Base-by-base conservation (phyloP, 1,284 basidiomycete genomes). In the Apiotrichum montevideense region DNA sequence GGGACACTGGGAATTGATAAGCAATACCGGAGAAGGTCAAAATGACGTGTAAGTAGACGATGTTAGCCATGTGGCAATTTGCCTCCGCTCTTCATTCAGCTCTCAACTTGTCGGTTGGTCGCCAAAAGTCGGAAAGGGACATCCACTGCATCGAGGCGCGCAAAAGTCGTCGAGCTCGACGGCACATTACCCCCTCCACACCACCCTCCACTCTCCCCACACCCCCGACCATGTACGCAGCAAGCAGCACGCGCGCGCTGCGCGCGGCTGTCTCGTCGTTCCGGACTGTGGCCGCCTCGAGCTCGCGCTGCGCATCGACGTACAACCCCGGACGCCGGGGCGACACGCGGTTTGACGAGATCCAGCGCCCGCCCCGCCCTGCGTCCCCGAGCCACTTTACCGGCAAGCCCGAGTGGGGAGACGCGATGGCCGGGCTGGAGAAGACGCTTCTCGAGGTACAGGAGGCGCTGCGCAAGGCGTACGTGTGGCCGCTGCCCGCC, bases 321-420 rank as follows among this genome's bases (percentile, higher is more conserved):
- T 56, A 40, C 51, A 15, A 35, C 6, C 56, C 54, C 6, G 21
- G 21, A 21, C 21, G 21, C 21, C 35, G 41, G 11, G 45, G 43
- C 5, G 34, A 10, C 9, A 43, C 35, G 32, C 29, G 33, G 10
- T 33, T 29, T 29, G 50, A 44, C n/a, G 39, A 40, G 34, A 3
- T 7, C 29, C 21, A 41, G 32, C 57, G 57, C 14, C 71, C 63
- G 4, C 64, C 63, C 52, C 76, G 73, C 57, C 80, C 80, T 1
- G 55, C 65, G 3, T 87, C 89, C 1, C 82, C 88, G 14, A 84
- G 84, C 51, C 94, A 92, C 79, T 96, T 89, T 78, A 91, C 91
- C n/a, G 87, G 85, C n/a, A 84, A 86, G 46, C 80, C 88, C 0
- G 79, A 80, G 37, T 91, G 86, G 78, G 86, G 86, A 71, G 88